Percentiles rank a stretch among this genome's conserved stretches.
These are phyloP conservation scores for Colletotrichum abscissum DNA, from an alignment of 2,329 filamentous ascomycete genomes.

Conservation along the genomic window DNA sequence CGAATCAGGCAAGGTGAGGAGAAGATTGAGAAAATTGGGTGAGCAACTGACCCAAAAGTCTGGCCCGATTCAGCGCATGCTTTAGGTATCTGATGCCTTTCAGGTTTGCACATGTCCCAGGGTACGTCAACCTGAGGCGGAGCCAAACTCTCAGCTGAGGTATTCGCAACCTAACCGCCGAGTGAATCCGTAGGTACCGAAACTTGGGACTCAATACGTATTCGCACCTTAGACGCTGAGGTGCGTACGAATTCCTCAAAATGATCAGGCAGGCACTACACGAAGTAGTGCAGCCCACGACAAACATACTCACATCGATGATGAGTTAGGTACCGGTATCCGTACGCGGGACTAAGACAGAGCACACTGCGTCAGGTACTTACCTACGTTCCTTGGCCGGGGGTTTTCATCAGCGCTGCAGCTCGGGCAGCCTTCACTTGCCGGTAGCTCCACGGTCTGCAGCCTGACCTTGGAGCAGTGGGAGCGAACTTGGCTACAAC, in stretches of 20 bases:
- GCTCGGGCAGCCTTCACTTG: background rate
- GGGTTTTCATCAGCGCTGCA: background rate
- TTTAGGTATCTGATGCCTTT: background rate
- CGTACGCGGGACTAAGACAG: background rate
- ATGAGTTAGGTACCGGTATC: background rate
- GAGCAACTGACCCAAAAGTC: background rate
- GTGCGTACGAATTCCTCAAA: background rate
- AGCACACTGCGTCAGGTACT: background rate
- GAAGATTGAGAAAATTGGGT: background rate
- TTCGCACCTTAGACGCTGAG: background rate
- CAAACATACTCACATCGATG: background rate
- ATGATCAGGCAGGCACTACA: background rate
- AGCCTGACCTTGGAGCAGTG: background rate
- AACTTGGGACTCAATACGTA: too few relatives aligned
- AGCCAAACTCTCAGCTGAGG: conserved; percentile 24
- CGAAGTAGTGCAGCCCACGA: background rate
- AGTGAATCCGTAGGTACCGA: too few relatives aligned
- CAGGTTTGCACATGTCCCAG: background rate
- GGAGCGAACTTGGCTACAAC: background rate
- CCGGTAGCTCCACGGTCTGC: background rate
- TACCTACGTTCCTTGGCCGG: background rate
- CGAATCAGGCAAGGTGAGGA: background rate
- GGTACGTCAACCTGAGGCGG: conserved; percentile 19
- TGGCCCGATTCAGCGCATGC: conserved; percentile 15
- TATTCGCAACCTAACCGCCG: background rate